Evolutionary conservation across 305 asterid genomes (phyloP).

Genomic region (Nicotiana rustica): DNA sequence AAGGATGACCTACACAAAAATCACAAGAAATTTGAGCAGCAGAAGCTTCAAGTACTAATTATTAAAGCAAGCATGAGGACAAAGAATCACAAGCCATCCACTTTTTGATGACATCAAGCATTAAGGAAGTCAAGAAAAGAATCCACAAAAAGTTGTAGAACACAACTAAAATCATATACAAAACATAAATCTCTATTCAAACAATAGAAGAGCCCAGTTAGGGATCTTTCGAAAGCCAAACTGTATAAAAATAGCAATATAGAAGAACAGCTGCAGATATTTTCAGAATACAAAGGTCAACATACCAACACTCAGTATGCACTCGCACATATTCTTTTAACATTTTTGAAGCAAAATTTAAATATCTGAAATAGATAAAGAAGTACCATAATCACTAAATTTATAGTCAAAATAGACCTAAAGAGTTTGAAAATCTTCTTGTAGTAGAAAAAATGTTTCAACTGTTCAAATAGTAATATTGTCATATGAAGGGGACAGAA

Average conservation of each 20-base stretch:
- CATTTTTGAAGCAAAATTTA: not conserved
- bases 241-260: not conserved
- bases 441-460: too few relatives aligned
- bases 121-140: slow-evolving; percentile 12
- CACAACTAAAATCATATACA: not conserved
- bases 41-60: not conserved
- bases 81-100: not conserved
- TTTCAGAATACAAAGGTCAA: not conserved
- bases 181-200: not conserved
- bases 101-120: not conserved
- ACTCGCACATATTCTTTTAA: not conserved
- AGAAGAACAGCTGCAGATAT: not conserved
- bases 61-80: not conserved
- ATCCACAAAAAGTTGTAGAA: not conserved
- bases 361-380: not conserved
- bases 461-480: too few relatives aligned
- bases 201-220: not conserved
- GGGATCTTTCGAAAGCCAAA: not conserved
- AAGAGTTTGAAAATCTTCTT: too few relatives aligned
- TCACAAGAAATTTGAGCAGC: slow-evolving; percentile 33
- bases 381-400: too few relatives aligned
- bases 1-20: slow-evolving; percentile 53
- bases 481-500: too few relatives aligned
- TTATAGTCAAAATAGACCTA: too few relatives aligned
- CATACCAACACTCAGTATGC: not conserved